Percentiles rank a stretch among this genome's conserved stretches.
phyloP scores from a whole-genome alignment of 352 stramenopile species.

The Globisporangium nunn region DNA sequence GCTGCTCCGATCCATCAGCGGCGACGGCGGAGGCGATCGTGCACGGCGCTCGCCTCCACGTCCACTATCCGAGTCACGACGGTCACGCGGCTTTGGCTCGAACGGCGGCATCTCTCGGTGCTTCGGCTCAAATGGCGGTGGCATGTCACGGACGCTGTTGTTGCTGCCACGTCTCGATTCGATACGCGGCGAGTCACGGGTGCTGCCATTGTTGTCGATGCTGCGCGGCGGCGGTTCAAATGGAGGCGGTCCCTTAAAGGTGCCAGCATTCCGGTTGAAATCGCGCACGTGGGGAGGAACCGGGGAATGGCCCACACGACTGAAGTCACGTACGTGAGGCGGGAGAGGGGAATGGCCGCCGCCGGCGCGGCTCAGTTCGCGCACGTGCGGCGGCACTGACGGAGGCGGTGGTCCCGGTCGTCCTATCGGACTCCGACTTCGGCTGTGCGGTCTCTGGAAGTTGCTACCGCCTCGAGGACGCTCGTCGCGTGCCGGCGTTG shows the following conservation, averaged over 20 bases:
- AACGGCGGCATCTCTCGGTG: slow-evolving; percentile 1
- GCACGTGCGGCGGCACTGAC: slow-evolving; percentile 1
- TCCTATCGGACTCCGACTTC: slow-evolving; percentile 6
- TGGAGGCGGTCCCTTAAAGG: background rate
- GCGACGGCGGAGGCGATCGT: slow-evolving; percentile 24
- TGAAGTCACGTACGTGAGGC: slow-evolving; percentile 1
- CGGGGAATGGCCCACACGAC: background rate
- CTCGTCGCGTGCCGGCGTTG: slow-evolving; percentile 4
- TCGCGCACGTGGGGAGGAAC: background rate
- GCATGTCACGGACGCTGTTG: background rate
- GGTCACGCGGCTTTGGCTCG: slow-evolving; percentile 1
- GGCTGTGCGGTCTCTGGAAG: slow-evolving; percentile 9
- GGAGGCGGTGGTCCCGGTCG: slow-evolving; percentile 1
- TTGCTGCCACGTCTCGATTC: background rate
- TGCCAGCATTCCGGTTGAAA: background rate
- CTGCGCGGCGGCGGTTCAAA: slow-evolving; percentile 3
- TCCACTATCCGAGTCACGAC: slow-evolving; percentile 4
- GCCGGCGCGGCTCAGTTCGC: background rate
- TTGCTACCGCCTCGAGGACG: background rate
- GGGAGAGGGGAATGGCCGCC: background rate
- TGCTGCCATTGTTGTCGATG: background rate
- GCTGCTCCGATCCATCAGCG: slow-evolving; percentile 13
- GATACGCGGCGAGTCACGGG: background rate
- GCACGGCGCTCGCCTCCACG: slow-evolving; percentile 5
- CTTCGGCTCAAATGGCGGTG: background rate